Evolutionary conservation across 371 early-diverging fungal species (phyloP).

Genomic region (Mycotypha africana): DNA sequence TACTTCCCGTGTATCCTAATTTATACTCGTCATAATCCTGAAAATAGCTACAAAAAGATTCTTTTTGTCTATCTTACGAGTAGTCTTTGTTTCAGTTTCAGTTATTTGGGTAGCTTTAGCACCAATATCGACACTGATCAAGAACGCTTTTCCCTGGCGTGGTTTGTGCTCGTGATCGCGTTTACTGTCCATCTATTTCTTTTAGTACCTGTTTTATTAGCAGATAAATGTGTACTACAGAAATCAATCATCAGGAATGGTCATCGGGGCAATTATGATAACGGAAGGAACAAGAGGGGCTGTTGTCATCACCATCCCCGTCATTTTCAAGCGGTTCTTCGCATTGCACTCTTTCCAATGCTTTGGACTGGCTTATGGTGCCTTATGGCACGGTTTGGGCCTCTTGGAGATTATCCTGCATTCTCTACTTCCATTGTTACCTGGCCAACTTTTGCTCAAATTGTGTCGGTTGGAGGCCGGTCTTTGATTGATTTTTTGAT

Average conservation of each 20-base stretch:
- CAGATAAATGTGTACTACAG: not conserved
- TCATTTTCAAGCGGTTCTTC: conserved; percentile 1
- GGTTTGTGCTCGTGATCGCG: too few relatives aligned
- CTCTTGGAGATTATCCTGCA: conserved; percentile 23
- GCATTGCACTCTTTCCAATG: conserved; percentile 16
- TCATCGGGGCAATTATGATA: not conserved
- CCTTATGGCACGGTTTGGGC: conserved; percentile 6
- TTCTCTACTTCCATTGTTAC: conserved; percentile 11
- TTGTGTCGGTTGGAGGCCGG: conserved; percentile 23
- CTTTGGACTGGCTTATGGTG: conserved; percentile 26
- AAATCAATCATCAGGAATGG: not conserved
- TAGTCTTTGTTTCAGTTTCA: conserved; percentile 6
- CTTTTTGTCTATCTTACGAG: conserved; percentile 7
- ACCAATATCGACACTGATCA: not conserved
- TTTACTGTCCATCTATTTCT: conserved; percentile 2
- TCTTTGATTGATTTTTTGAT: conserved; percentile 26
- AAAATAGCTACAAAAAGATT: conserved; percentile 5
- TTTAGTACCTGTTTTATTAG: conserved; percentile 2
- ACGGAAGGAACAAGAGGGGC: not conserved
- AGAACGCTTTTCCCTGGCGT: too few relatives aligned
- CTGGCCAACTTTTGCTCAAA: conserved; percentile 28
- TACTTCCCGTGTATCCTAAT: conserved; percentile 17
- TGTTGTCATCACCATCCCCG: not conserved
- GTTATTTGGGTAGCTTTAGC: conserved; percentile 18
- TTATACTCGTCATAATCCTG: conserved; percentile 18